Percentiles rank a stretch among this genome's conserved stretches.
These are phyloP conservation scores for Trichophyton schoenleinii DNA, from an alignment of 2,329 filamentous ascomycete genomes.

Conservation along the genomic window DNA sequence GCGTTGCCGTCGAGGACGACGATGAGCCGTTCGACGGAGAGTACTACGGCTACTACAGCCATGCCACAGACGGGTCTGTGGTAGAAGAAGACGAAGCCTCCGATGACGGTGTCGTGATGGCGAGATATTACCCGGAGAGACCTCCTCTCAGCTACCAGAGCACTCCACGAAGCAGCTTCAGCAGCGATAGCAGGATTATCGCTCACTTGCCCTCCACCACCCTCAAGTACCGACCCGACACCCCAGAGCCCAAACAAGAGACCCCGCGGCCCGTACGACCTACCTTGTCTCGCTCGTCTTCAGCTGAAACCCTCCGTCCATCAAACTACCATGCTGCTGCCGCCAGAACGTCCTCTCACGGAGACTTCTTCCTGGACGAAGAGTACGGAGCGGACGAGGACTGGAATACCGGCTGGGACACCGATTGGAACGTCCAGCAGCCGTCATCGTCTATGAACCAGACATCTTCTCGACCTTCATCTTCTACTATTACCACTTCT, in stretches of 20 bases:
- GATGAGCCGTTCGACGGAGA: slow-evolving; percentile 16
- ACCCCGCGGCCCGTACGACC: slow-evolving; percentile 4
- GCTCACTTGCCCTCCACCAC: slow-evolving; percentile 79
- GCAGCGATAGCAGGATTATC: slow-evolving; percentile 66
- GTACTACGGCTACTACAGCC: slow-evolving; percentile 24
- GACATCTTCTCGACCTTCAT: not conserved
- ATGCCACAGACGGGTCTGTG: slow-evolving; percentile 30
- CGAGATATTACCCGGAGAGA: slow-evolving; percentile 40
- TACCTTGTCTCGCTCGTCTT: slow-evolving; percentile 6
- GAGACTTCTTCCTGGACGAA: slow-evolving; percentile 9
- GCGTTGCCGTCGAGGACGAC: slow-evolving; percentile 82
- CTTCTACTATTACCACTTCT: not conserved
- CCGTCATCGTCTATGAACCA: not conserved
- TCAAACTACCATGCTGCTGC: not conserved
- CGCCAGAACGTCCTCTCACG: slow-evolving; percentile 1
- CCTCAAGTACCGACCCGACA: slow-evolving; percentile 50
- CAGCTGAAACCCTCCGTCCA: slow-evolving; percentile 10
- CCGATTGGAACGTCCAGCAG: slow-evolving; percentile 7
- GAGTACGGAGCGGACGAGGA: slow-evolving; percentile 6
- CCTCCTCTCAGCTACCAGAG: slow-evolving; percentile 41
- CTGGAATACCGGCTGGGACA: not conserved
- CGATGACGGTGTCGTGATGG: slow-evolving; percentile 70
- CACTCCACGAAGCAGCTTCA: slow-evolving; percentile 44
- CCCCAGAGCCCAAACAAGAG: slow-evolving; percentile 10
- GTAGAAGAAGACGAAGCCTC: slow-evolving; percentile 50